Evolutionary conservation across 2,329 filamentous ascomycete species (phyloP), one percentile per base, ranked within the genome.

Genomic region (Colletotrichum chlorophyti): DNA sequence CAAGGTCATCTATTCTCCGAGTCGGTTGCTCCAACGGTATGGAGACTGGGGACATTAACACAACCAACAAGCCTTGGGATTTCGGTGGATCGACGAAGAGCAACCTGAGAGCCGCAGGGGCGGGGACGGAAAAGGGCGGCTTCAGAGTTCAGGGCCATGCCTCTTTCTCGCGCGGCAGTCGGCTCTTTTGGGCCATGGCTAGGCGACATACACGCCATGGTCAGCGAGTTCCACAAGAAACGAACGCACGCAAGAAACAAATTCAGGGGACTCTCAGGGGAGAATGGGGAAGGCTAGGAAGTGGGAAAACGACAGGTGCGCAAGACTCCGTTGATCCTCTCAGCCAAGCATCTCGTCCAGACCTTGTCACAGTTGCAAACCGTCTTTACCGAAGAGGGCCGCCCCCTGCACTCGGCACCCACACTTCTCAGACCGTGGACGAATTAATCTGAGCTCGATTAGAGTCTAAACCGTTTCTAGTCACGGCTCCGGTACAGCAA

Each of bases 401-500:
- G 58, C 55, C 49, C 60, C 60, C 37, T 55, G 50, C 41, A 32
- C 27, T 35, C 11, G 12, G 38, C 34, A 29, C 32, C 49, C 55
- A 46, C 55, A 46, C 48, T 49, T 55, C 45, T 60, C 55, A 38
- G 42, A 29, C 35, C 45, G 23, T 38, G 38, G 17, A 55, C 55
- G 32, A 55, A 58, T 55, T 50, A 51, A 50, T 47, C 59, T 55
- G 41, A 29, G 29, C 35, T 46, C 45, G 29, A 35, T 31, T 31
- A 10, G 54, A 14, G 35, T 64, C 68, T 73, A 74, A 66, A 58
- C 72, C 69, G 45, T 53, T 74, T 76, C 64, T 34, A 73, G 73
- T 65, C 69, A 68, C 62, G 63, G 64, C 57, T 67, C 66, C 74
- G 74, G 74, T 68, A 65, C 65, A 67, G 66, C 63, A 72, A 66